These are phyloP conservation scores for Polytolypa hystricis DNA, from an alignment of 2,329 filamentous ascomycete genomes.

Conservation along the genomic window DNA sequence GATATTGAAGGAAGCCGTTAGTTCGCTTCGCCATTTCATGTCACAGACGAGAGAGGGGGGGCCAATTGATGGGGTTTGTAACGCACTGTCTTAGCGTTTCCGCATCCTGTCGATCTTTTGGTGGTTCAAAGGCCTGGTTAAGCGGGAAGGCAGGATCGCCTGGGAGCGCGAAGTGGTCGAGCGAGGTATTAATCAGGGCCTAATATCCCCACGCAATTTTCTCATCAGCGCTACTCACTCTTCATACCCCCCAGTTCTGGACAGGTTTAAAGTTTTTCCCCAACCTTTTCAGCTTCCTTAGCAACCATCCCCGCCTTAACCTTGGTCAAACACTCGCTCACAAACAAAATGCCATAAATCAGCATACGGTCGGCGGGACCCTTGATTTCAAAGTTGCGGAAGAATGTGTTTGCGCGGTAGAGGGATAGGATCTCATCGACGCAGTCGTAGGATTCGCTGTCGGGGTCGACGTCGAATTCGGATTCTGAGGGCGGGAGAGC, in stretches of 20 bases:
- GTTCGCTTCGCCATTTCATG: not conserved
- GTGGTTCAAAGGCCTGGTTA: constrained; percentile 93
- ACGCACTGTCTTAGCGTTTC: constrained; percentile 76
- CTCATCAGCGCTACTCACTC: too few species aligned
- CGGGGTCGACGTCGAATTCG: constrained; percentile 54
- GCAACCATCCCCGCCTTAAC: constrained; percentile 63
- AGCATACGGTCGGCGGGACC: constrained; percentile 87
- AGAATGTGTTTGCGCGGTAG: constrained; percentile 97
- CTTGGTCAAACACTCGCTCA: constrained; percentile 81
- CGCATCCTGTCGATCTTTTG: constrained; percentile 74
- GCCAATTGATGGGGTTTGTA: too few species aligned
- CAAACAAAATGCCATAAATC: constrained; percentile 92
- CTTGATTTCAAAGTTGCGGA: constrained; percentile 98
- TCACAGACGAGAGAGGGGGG: too few species aligned
- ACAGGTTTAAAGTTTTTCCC: too few species aligned
- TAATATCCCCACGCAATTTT: too few species aligned
- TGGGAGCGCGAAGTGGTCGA: constrained; percentile 91
- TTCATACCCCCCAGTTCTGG: too few species aligned
- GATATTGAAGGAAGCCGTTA: too few species aligned
- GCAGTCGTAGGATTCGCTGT: constrained; percentile 89
- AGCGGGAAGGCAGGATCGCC: constrained; percentile 87
- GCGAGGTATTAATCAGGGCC: constrained; percentile 79
- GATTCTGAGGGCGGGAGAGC: constrained; percentile 46
- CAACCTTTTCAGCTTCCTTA: constrained; percentile 55
- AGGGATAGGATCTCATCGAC: constrained; percentile 86